Evolutionary conservation across 441 rosid species (phyloP).

Genomic region (Euphorbia corollata): DNA sequence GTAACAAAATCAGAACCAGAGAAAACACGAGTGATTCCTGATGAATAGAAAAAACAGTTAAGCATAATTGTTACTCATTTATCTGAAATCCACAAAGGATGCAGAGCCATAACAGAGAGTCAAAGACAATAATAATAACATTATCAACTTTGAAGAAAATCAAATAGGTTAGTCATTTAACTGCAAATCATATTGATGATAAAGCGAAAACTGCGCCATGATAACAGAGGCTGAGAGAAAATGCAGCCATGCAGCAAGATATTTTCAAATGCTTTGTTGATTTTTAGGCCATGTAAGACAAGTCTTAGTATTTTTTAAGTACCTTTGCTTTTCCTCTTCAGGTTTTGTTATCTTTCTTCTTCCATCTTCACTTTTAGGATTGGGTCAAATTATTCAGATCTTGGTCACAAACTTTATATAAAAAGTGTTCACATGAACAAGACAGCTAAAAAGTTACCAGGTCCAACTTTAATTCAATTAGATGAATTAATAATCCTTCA

Average conservation of each 20-base stretch:
- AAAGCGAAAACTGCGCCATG: background rate
- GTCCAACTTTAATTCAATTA: background rate
- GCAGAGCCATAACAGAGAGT: background rate
- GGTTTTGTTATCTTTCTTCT: background rate
- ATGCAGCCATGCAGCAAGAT: background rate
- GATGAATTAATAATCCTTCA: background rate
- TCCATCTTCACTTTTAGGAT: background rate
- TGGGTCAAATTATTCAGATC: background rate
- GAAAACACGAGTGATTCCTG: slow-evolving; percentile 76
- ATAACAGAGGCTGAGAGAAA: background rate
- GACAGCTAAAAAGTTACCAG: background rate
- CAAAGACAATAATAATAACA: no score
- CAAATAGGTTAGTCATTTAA: background rate
- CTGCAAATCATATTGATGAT: background rate
- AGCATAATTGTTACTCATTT: background rate
- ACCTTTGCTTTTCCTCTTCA: background rate
- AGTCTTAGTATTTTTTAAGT: background rate
- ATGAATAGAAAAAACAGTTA: slow-evolving; percentile 13
- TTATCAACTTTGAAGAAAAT: background rate
- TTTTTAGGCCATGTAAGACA: background rate
- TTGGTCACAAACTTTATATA: background rate
- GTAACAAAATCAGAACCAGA: slow-evolving; percentile 88
- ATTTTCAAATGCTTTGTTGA: background rate
- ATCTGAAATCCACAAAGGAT: background rate
- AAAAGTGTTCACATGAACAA: background rate